Conservation (phyloP, 139 green algal genomes). For the Chlamydomonas schloesseri region DNA sequence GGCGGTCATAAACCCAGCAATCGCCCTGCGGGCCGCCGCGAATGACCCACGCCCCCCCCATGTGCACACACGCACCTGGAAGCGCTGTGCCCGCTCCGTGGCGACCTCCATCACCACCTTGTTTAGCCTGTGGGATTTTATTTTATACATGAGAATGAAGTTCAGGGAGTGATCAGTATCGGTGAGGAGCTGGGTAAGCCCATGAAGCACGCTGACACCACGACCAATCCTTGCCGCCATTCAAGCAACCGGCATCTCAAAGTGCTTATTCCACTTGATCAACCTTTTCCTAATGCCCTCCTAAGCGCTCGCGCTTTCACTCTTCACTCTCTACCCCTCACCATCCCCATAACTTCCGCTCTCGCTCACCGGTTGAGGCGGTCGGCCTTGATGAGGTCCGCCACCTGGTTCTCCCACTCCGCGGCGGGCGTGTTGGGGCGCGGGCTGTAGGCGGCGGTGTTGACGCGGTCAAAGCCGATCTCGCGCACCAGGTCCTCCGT, state of each 20-base stretch:
- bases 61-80: slow-evolving; percentile 35
- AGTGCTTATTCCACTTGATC: too few relatives aligned
- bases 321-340: neutral
- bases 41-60: too few relatives aligned
- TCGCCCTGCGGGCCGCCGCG: too few relatives aligned
- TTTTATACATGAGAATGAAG: too few relatives aligned
- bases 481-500: slow-evolving; percentile 89
- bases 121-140: slow-evolving; percentile 88
- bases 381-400: slow-evolving; percentile 95
- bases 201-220: too few relatives aligned
- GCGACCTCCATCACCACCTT: slow-evolving; percentile 88
- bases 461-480: slow-evolving; percentile 96
- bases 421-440: slow-evolving; percentile 95
- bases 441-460: slow-evolving; percentile 92
- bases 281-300: too few relatives aligned
- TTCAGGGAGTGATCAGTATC: too few relatives aligned
- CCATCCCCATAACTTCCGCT: neutral
- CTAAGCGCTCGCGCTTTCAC: too few relatives aligned
- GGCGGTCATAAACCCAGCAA: too few relatives aligned
- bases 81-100: slow-evolving; percentile 89
- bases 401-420: slow-evolving; percentile 87
- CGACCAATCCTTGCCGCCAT: too few relatives aligned
- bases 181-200: too few relatives aligned
- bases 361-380: slow-evolving; percentile 86
- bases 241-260: too few relatives aligned